Evolutionary conservation across 2,329 filamentous ascomycete species (phyloP).

Genomic region (Pseudopithomyces chartarum): DNA sequence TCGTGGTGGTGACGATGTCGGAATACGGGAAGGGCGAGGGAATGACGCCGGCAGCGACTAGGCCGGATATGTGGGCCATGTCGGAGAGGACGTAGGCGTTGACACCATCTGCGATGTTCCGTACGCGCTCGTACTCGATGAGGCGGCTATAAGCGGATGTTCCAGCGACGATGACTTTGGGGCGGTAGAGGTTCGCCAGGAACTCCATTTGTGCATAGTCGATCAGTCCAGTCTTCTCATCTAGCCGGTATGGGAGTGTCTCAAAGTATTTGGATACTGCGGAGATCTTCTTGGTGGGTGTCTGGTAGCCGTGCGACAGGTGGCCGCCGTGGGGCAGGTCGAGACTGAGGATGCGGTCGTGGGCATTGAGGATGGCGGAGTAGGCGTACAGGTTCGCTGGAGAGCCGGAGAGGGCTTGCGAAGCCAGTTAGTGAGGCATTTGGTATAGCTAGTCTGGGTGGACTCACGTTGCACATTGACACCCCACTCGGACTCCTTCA

Average conservation of each 20-base stretch:
- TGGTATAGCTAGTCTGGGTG: neutral
- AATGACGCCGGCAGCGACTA: slow-evolving; percentile 91
- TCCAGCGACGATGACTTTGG: slow-evolving; percentile 94
- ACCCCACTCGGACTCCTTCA: slow-evolving; percentile 90
- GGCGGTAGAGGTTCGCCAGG: slow-evolving; percentile 88
- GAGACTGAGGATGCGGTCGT: slow-evolving; percentile 95
- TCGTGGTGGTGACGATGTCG: slow-evolving; percentile 97
- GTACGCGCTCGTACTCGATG: slow-evolving; percentile 96
- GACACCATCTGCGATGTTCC: slow-evolving; percentile 90
- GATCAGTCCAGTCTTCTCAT: slow-evolving; percentile 90
- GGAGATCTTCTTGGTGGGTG: slow-evolving; percentile 81
- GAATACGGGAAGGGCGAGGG: slow-evolving; percentile 90
- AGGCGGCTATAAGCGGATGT: slow-evolving; percentile 98
- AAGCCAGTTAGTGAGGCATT: slow-evolving; percentile 18
- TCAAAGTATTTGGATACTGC: slow-evolving; percentile 99
- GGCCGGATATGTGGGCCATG: slow-evolving; percentile 98
- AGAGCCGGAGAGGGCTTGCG: slow-evolving; percentile 75
- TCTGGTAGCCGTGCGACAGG: slow-evolving; percentile 96
- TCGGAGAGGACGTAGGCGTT: slow-evolving; percentile 95
- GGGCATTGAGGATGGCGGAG: slow-evolving; percentile 87
- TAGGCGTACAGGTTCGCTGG: slow-evolving; percentile 83
- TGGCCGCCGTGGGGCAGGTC: slow-evolving; percentile 97
- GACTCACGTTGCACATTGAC: slow-evolving; percentile 88
- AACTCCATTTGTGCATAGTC: slow-evolving; percentile 94
- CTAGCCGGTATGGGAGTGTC: slow-evolving; percentile 93